phyloP scores from a whole-genome alignment of 2,329 filamentous ascomycete genomes.

The Furcasterigmium furcatum region DNA sequence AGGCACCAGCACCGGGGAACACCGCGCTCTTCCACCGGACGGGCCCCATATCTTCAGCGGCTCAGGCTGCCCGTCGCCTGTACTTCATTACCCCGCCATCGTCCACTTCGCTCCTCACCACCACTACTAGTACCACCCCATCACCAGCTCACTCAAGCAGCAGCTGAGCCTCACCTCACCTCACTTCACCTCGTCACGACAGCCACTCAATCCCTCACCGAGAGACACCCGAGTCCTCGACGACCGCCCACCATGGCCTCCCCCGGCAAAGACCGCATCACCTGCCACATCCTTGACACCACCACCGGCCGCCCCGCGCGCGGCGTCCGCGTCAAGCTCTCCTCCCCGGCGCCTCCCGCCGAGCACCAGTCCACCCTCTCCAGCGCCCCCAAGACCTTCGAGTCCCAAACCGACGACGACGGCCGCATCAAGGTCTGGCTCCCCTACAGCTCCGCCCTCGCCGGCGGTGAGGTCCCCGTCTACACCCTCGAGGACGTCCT shows the following conservation, averaged over 20 bases:
- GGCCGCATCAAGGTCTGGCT: conserved; percentile 71
- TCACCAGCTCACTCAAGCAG: too few species aligned
- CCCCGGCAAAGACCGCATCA: conserved; percentile 61
- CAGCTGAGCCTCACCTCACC: conserved; percentile 1
- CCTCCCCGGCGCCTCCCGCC: conserved; percentile 33
- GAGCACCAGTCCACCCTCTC: conserved; percentile 26
- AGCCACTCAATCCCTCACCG: too few species aligned
- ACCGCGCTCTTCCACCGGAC: not conserved
- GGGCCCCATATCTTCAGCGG: not conserved
- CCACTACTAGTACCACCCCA: not conserved
- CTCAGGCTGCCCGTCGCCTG: not conserved
- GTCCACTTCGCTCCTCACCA: not conserved
- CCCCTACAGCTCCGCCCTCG: conserved; percentile 47
- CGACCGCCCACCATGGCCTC: conserved; percentile 3
- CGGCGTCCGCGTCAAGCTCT: conserved; percentile 64
- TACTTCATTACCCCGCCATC: conserved; percentile 3
- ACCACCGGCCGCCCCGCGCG: conserved; percentile 67
- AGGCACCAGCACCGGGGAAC: not conserved
- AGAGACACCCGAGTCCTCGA: too few species aligned
- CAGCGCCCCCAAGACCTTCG: conserved; percentile 44
- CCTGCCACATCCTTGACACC: conserved; percentile 85
- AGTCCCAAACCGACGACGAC: conserved; percentile 70
- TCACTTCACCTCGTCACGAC: too few species aligned
- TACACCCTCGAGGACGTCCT: conserved; percentile 58
- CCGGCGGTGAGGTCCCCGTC: conserved; percentile 53